These are phyloP conservation scores for Geranium incanum DNA, from an alignment of 441 rosid genomes.

Conservation along the genomic window DNA sequence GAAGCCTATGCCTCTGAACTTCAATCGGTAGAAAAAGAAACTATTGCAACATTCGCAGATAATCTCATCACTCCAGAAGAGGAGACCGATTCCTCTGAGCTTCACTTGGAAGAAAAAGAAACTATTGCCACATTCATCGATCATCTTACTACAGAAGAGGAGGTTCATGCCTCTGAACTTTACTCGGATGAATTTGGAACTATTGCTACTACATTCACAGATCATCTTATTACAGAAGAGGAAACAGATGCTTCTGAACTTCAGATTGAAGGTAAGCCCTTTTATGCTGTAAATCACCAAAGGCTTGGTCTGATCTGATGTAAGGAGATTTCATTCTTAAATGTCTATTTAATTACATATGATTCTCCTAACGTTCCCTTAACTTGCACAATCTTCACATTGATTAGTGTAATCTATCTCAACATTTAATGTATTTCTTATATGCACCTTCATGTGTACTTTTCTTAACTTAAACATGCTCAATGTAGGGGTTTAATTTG, in stretches of 20 bases:
- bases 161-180: slow-evolving; percentile 25
- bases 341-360: neutral
- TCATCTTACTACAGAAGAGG: slow-evolving; percentile 23
- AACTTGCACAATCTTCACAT: neutral
- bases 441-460: neutral
- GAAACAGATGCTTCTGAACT: slow-evolving; percentile 29
- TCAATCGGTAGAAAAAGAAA: slow-evolving; percentile 17
- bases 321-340: neutral
- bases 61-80: slow-evolving; percentile 19
- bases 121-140: slow-evolving; percentile 16
- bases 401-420: neutral
- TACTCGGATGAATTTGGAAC: slow-evolving; percentile 19
- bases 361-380: neutral
- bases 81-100: slow-evolving; percentile 28
- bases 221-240: slow-evolving; percentile 27
- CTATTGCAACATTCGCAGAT: slow-evolving; percentile 12
- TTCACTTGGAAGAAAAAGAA: slow-evolving; percentile 18
- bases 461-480: neutral
- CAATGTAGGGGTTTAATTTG: slow-evolving; percentile 4
- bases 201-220: slow-evolving; percentile 11
- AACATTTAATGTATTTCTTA: neutral
- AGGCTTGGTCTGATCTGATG: neutral
- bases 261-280: slow-evolving; percentile 43
- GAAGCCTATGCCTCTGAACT: slow-evolving; percentile 22
- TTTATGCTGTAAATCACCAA: neutral